Evolutionary conservation across 75 land plant species (phyloP).

Genomic region (Larix kaempferi): DNA sequence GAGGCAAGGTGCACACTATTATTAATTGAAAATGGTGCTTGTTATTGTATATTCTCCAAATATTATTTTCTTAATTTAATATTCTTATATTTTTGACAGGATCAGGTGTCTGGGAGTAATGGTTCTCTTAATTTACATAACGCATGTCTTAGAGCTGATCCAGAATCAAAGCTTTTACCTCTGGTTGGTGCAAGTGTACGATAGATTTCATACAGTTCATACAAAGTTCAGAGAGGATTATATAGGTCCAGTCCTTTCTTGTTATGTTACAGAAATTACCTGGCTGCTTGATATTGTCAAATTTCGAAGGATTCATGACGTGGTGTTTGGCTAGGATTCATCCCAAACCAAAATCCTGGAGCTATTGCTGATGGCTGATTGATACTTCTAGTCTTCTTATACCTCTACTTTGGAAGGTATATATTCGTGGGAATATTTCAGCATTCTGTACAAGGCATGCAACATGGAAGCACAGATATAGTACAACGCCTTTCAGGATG

Average conservation of each 20-base stretch:
- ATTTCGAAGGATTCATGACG: not conserved
- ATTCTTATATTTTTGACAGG: not conserved
- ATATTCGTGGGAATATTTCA: not conserved
- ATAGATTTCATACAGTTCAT: not conserved
- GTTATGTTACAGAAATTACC: not conserved
- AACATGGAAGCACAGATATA: too few relatives aligned
- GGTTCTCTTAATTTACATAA: not conserved
- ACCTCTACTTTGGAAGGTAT: not conserved
- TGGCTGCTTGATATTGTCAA: not conserved
- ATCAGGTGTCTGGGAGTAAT: not conserved
- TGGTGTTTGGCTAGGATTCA: not conserved
- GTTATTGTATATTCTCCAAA: not conserved
- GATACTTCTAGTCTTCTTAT: not conserved
- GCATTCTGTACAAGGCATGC: not conserved
- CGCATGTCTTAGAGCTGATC: not conserved
- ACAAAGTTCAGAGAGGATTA: not conserved
- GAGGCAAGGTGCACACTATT: not conserved
- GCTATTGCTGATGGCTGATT: not conserved
- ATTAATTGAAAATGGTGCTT: not conserved
- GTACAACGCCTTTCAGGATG: too few relatives aligned
- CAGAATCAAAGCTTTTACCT: not conserved
- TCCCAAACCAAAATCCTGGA: not conserved
- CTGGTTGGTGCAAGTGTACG: conserved; percentile 1
- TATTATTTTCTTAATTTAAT: not conserved
- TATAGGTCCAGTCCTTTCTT: not conserved